These are phyloP conservation scores for Aegilops longissima DNA, from an alignment of 176 grass and related monocot species.

Conservation along the genomic window DNA sequence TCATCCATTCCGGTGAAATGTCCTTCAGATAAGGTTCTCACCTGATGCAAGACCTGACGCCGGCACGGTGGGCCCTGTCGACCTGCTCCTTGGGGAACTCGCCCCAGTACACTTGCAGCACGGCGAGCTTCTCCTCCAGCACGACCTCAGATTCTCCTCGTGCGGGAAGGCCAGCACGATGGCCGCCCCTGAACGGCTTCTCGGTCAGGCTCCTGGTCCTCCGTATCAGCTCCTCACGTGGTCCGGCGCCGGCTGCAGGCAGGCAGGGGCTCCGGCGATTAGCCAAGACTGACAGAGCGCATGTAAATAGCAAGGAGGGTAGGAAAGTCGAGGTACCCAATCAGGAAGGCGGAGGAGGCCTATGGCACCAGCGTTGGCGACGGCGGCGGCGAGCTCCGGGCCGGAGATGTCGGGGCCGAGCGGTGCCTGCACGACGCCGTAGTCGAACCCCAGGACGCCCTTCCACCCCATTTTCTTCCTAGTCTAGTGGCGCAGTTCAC, in stretches of 20 bases:
- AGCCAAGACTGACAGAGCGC: neutral
- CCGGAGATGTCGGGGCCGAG: conserved; percentile 95
- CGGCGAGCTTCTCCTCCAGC: conserved; percentile 77
- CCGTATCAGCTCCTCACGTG: conserved; percentile 67
- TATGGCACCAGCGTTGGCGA: conserved; percentile 80
- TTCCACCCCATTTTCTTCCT: conserved; percentile 43
- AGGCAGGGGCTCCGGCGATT: neutral
- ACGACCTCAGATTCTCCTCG: conserved; percentile 76
- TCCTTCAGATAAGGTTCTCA: conserved; percentile 9
- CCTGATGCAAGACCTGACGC: conserved; percentile 93
- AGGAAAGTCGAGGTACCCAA: conserved; percentile 44
- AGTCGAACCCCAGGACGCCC: conserved; percentile 82
- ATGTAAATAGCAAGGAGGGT: neutral
- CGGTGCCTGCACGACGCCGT: conserved; percentile 89
- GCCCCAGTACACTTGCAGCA: conserved; percentile 92
- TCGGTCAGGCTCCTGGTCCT: conserved; percentile 70
- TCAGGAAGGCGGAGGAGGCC: conserved; percentile 89
- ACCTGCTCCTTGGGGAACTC: conserved; percentile 69
- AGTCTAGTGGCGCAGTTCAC: neutral
- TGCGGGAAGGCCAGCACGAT: conserved; percentile 76
- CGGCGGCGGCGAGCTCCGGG: conserved; percentile 86
- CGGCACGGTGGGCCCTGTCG: conserved; percentile 73
- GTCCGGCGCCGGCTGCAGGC: conserved; percentile 72
- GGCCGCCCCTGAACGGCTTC: conserved; percentile 71
- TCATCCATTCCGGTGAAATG: neutral